phyloP scores from a whole-genome alignment of 2,329 filamentous ascomycete genomes.

The Rutstroemia sp. region DNA sequence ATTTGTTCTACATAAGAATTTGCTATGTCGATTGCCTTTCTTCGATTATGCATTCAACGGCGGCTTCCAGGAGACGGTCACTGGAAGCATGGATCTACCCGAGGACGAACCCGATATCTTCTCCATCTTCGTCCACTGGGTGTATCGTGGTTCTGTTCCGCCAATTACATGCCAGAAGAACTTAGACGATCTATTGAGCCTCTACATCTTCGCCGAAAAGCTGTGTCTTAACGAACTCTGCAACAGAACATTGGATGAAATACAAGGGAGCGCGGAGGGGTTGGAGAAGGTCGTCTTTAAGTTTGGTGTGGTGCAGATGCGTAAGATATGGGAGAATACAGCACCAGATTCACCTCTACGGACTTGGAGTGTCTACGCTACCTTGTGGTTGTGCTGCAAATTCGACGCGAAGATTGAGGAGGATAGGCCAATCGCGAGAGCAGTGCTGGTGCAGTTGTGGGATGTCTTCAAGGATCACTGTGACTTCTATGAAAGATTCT shows the following conservation, averaged over 20 bases:
- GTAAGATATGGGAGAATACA: neutral
- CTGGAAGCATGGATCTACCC: slow-evolving; percentile 8
- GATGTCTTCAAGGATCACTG: neutral
- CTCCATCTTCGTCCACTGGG: slow-evolving; percentile 2
- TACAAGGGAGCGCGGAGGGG: neutral
- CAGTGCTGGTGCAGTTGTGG: neutral
- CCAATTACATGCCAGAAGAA: neutral
- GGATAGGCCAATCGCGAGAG: neutral
- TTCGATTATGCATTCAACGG: slow-evolving; percentile 6
- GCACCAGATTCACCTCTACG: neutral
- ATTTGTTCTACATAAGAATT: slow-evolving; percentile 20
- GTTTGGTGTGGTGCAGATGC: neutral
- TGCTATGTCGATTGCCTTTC: slow-evolving; percentile 14
- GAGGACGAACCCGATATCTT: slow-evolving; percentile 5
- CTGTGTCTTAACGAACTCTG: neutral
- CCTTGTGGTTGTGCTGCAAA: neutral
- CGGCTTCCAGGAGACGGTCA: slow-evolving; percentile 8
- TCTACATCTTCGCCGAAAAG: slow-evolving; percentile 7
- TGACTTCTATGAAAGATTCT: neutral
- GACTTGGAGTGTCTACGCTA: neutral
- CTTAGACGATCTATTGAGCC: neutral
- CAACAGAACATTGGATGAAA: neutral
- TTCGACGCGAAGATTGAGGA: no score
- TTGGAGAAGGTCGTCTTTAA: neutral
- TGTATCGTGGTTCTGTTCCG: neutral